Percentiles rank a stretch among this genome's conserved stretches.
Conservation (phyloP, 1,284 basidiomycete species). For the Polyporus tsugae region DNA sequence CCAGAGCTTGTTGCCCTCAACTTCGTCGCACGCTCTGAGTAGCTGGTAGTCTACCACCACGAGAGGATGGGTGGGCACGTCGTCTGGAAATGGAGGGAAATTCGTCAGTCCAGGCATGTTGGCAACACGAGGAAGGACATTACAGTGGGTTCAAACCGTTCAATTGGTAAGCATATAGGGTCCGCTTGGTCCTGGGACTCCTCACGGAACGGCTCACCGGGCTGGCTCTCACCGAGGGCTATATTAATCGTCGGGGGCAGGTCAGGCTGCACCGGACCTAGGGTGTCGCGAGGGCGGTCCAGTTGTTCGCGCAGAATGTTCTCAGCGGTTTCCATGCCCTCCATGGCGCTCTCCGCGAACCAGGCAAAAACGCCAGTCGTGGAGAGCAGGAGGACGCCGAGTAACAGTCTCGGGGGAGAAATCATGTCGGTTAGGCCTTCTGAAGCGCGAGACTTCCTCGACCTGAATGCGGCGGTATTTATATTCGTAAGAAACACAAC, state of each 20-base stretch:
- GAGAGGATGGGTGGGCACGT: constrained; percentile 10
- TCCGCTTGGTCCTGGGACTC: too few species aligned
- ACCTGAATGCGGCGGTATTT: neutral
- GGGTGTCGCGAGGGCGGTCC: constrained; percentile 50
- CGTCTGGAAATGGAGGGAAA: constrained; percentile 34
- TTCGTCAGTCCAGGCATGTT: constrained; percentile 17
- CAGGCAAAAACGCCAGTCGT: constrained; percentile 11
- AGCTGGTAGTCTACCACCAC: constrained; percentile 41
- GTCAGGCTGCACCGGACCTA: constrained; percentile 42
- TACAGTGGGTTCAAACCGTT: too few species aligned
- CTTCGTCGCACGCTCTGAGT: constrained; percentile 33
- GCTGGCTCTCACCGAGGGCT: too few species aligned
- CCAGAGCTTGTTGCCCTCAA: constrained; percentile 39
- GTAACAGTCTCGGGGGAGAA: neutral
- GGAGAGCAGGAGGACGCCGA: constrained; percentile 9
- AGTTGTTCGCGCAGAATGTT: constrained; percentile 59
- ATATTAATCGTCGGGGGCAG: too few species aligned
- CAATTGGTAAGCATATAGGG: too few species aligned
- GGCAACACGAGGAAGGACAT: neutral
- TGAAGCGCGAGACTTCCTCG: neutral
- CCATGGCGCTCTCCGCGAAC: constrained; percentile 37
- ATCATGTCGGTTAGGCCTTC: constrained; percentile 12
- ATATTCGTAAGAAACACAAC: neutral
- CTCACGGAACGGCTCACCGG: too few species aligned
- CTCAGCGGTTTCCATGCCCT: constrained; percentile 51